A percentile compares a stretch with the other conserved stretches of the same genome.
These are phyloP conservation scores for Colletotrichum karsti DNA, from an alignment of 2,329 filamentous ascomycete species.

Conservation along the genomic window DNA sequence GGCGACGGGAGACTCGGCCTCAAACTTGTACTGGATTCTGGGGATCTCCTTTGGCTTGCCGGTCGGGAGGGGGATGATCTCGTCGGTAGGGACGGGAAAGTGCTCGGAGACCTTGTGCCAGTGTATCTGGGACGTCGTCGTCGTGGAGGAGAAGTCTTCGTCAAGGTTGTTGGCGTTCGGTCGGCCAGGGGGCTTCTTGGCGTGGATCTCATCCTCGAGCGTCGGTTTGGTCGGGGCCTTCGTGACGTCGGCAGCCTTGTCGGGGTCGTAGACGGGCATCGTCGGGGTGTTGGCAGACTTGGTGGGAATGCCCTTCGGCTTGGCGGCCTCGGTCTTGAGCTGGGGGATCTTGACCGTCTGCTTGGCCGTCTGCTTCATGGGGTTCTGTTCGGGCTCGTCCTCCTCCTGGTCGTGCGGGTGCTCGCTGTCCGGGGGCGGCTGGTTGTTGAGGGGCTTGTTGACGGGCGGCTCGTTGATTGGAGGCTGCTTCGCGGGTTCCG, in stretches of 20 bases:
- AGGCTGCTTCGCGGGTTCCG: slow-evolving; percentile 10
- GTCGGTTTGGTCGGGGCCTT: slow-evolving; percentile 8
- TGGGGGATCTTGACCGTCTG: slow-evolving; percentile 27
- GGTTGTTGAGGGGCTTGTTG: slow-evolving; percentile 21
- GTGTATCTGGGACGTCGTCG: slow-evolving; percentile 53
- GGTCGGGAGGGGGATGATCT: slow-evolving; percentile 79
- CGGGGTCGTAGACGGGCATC: slow-evolving; percentile 16
- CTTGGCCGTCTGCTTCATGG: slow-evolving; percentile 23
- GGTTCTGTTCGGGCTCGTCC: slow-evolving; percentile 26
- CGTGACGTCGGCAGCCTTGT: slow-evolving; percentile 15
- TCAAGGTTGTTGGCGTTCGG: slow-evolving; percentile 32
- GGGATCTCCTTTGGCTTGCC: slow-evolving; percentile 76
- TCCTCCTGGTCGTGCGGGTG: slow-evolving; percentile 23
- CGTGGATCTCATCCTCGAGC: slow-evolving; percentile 10
- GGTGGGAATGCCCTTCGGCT: slow-evolving; percentile 12
- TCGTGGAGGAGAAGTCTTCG: slow-evolving; percentile 17
- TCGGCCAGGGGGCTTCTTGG: slow-evolving; percentile 34
- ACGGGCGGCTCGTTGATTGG: slow-evolving; percentile 10
- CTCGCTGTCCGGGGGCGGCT: slow-evolving; percentile 24
- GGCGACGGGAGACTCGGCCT: slow-evolving; percentile 66
- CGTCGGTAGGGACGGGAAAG: slow-evolving; percentile 77
- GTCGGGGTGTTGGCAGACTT: slow-evolving; percentile 11
- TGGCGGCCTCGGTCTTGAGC: slow-evolving; percentile 19
- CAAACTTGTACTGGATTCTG: slow-evolving; percentile 78
- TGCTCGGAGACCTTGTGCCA: slow-evolving; percentile 81